phyloP scores from a whole-genome alignment of 805 yeast species.

The Babjeviella inositovora region DNA sequence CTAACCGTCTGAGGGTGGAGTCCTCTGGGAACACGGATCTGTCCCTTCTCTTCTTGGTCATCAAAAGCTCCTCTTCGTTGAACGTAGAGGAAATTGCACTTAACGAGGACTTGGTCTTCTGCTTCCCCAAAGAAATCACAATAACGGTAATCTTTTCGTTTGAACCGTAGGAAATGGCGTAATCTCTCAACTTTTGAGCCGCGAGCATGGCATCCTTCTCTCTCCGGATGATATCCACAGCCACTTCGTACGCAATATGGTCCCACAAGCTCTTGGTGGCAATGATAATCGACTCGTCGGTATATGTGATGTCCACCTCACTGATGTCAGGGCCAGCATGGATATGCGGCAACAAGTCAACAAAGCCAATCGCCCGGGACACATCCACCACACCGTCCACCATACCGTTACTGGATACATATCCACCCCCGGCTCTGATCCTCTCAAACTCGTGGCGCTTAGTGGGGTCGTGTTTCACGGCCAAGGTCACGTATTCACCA shows the following conservation, averaged over 20 bases:
- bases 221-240: slow-evolving; percentile 79
- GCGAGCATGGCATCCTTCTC: slow-evolving; percentile 80
- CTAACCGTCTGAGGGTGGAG: slow-evolving; percentile 65
- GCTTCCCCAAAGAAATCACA: slow-evolving; percentile 56
- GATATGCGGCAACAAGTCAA: slow-evolving; percentile 72
- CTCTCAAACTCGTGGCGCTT: slow-evolving; percentile 65
- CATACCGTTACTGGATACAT: slow-evolving; percentile 70
- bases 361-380: slow-evolving; percentile 87
- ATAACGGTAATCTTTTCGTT: slow-evolving; percentile 64
- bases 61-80: slow-evolving; percentile 19
- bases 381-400: slow-evolving; percentile 72
- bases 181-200: slow-evolving; percentile 86
- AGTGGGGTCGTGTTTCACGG: slow-evolving; percentile 76
- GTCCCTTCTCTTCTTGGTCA: slow-evolving; percentile 28
- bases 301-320: slow-evolving; percentile 37
- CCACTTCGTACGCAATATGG: slow-evolving; percentile 62
- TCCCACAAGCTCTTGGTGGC: slow-evolving; percentile 86
- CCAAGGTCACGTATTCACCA: slow-evolving; percentile 64
- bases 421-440: slow-evolving; percentile 84
- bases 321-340: slow-evolving; percentile 77
- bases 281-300: slow-evolving; percentile 74
- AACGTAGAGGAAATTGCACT: slow-evolving; percentile 9
- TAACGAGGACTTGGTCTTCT: slow-evolving; percentile 14
- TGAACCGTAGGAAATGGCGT: slow-evolving; percentile 87
- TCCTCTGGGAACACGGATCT: slow-evolving; percentile 46